Conservation (phyloP, 2,329 filamentous ascomycete genomes). For the Aspergillus tanneri region DNA sequence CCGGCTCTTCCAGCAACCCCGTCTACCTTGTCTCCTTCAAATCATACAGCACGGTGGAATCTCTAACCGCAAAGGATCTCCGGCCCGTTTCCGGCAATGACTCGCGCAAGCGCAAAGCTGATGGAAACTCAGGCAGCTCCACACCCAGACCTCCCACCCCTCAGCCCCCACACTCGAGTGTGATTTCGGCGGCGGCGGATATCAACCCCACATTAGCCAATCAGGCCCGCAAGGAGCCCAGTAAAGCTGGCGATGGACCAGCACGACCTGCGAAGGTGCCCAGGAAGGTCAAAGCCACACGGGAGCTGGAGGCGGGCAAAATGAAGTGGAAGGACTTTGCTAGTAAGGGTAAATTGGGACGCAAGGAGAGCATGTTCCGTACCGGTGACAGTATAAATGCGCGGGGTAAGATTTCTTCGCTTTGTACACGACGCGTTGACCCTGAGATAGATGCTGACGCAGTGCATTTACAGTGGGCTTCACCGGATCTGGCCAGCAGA, state of each 20-base stretch:
- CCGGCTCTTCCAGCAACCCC: conserved; percentile 83
- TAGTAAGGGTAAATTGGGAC: conserved; percentile 66
- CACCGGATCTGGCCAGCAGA: conserved; percentile 88
- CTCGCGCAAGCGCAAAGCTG: conserved; percentile 79
- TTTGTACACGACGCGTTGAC: conserved; percentile 1
- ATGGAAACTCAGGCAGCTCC: conserved; percentile 63
- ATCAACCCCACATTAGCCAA: conserved; percentile 65
- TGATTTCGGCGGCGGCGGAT: conserved; percentile 66
- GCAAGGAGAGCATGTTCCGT: conserved; percentile 96
- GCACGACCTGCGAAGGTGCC: conserved; percentile 65
- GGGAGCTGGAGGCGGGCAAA: conserved; percentile 86
- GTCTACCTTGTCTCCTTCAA: conserved; percentile 96
- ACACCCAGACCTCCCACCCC: conserved; percentile 42
- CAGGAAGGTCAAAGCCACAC: conserved; percentile 81
- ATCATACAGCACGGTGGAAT: conserved; percentile 78
- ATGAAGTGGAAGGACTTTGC: conserved; percentile 94
- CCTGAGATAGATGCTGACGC: conserved; percentile 19
- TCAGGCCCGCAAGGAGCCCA: conserved; percentile 62
- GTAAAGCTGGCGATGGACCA: conserved; percentile 61
- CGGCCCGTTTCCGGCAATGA: conserved; percentile 68
- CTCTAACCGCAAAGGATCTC: conserved; percentile 77
- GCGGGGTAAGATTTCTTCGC: conserved; percentile 62
- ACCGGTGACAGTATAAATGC: conserved; percentile 83
- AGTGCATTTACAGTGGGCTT: conserved; percentile 71
- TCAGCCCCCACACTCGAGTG: conserved; percentile 48